phyloP scores from a whole-genome alignment of 345 rosid species.

The Trapa bicornis region DNA sequence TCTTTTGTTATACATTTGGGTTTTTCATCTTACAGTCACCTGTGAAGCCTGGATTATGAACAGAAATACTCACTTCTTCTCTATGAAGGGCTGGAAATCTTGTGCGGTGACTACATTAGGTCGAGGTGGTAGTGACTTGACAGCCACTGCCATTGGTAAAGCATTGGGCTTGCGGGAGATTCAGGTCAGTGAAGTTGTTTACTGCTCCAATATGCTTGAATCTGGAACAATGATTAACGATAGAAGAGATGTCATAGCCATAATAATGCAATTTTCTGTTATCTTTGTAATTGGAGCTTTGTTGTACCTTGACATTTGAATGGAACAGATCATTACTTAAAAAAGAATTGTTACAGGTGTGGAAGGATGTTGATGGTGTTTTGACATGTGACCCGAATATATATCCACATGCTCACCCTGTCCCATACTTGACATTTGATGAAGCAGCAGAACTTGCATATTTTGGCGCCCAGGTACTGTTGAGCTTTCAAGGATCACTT shows the following conservation, averaged over 20 bases:
- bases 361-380: slow-evolving; percentile 99
- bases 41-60: neutral
- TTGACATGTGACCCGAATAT: slow-evolving; percentile 96
- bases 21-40: neutral
- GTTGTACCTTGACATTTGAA: no score
- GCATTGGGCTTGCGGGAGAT: slow-evolving; percentile 88
- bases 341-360: slow-evolving; percentile 42
- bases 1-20: neutral
- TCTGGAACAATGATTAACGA: neutral
- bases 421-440: slow-evolving; percentile 79
- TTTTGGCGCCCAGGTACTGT: slow-evolving; percentile 88
- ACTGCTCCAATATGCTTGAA: neutral
- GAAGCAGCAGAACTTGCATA: slow-evolving; percentile 99
- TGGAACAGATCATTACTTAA: no score
- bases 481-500: slow-evolving; percentile 1
- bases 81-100: slow-evolving; percentile 77
- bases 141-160: slow-evolving; percentile 97
- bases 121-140: slow-evolving; percentile 97
- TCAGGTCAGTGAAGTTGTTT: slow-evolving; percentile 44
- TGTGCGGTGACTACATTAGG: slow-evolving; percentile 91
- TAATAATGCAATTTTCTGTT: neutral
- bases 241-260: neutral
- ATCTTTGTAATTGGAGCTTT: neutral
- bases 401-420: slow-evolving; percentile 60
- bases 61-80: neutral